phyloP scores from a whole-genome alignment of 2,329 filamentous ascomycete species.

The Alternaria incomplexa region DNA sequence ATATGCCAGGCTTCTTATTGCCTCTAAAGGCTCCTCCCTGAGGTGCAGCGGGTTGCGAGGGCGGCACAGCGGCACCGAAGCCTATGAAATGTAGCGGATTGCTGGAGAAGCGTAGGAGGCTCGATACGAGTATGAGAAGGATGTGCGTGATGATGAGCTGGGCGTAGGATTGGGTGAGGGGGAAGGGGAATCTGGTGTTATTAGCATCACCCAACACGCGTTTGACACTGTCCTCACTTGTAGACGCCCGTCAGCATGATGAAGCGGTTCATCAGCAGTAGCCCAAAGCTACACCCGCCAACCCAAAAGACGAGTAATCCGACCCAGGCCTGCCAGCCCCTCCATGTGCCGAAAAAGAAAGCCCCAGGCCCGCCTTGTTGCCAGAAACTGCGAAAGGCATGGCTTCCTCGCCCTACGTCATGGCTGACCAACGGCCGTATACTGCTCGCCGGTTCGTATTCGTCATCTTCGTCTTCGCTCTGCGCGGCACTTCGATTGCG shows the following conservation, averaged over 20 bases:
- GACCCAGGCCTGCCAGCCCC: slow-evolving; percentile 58
- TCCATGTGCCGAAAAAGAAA: slow-evolving; percentile 56
- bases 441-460: slow-evolving; percentile 44
- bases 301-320: slow-evolving; percentile 57
- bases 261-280: slow-evolving; percentile 59
- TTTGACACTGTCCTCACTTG: slow-evolving; percentile 33
- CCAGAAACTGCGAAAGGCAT: slow-evolving; percentile 30
- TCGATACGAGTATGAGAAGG: slow-evolving; percentile 55
- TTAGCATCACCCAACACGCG: slow-evolving; percentile 20
- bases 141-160: slow-evolving; percentile 59
- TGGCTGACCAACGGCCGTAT: slow-evolving; percentile 48
- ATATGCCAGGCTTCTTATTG: slow-evolving; percentile 29
- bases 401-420: slow-evolving; percentile 35
- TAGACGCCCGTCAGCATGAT: slow-evolving; percentile 58
- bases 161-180: slow-evolving; percentile 58
- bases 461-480: slow-evolving; percentile 57
- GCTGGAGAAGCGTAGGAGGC: slow-evolving; percentile 55
- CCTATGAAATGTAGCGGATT: slow-evolving; percentile 51
- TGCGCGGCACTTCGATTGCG: slow-evolving; percentile 50
- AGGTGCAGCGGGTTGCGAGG: slow-evolving; percentile 45
- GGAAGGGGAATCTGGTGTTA: slow-evolving; percentile 57
- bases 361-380: slow-evolving; percentile 55
- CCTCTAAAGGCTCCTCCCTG: slow-evolving; percentile 40
- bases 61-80: slow-evolving; percentile 54
- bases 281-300: slow-evolving; percentile 54